Evolutionary conservation across 1,139 yeast species (phyloP), one percentile per base, ranked within the genome.

Genomic region (Meyerozyma guilliermondii): DNA sequence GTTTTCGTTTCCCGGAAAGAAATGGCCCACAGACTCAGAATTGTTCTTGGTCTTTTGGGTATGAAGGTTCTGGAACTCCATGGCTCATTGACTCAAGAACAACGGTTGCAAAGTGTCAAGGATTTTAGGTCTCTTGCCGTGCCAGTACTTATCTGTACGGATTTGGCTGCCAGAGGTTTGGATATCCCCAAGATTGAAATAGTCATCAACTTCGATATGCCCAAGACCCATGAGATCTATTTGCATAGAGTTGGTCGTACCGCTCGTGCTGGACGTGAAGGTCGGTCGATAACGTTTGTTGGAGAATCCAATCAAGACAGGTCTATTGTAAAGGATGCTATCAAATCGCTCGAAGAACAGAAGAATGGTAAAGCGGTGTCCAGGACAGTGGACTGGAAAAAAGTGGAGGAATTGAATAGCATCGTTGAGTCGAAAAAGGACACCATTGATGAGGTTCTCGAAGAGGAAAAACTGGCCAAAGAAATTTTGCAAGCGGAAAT

Each of bases 201-300:
- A 46, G 98, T 92, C 42, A 77, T 92, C 57, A 92, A 92, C 65
- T 94, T 76, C 62, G 98, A 94, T 59, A 88, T 94, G 95, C 98
- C 98, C 41, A 87, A 88, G 60, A 74, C 86, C 20, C 83, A 86
- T 57, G 98, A 92, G 52, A 78, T 89, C 35, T 94, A 92, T 62
- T 72, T 92, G 60, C 98, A 92, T 67, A 84, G 99, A 73, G 97
- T 94, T 49, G 98, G 98, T 67, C 87, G 99, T 76, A 92, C 98
- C 43, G 99, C 98, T 9, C 87, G 99, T 78, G 99, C 97, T 42
- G 98, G 98, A 31, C 80, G 98, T 63, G 88, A 87, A 43, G 99
- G 99, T 76, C 78, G 78, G 44, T 85, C 97, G 39, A 84, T 92
- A 38, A 83, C 98, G 4, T 81, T 92, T 62, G 98, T 94, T 8